Evolutionary conservation across 2,329 filamentous ascomycete genomes (phyloP).

Genomic region (Ramularia collo-cygni): DNA sequence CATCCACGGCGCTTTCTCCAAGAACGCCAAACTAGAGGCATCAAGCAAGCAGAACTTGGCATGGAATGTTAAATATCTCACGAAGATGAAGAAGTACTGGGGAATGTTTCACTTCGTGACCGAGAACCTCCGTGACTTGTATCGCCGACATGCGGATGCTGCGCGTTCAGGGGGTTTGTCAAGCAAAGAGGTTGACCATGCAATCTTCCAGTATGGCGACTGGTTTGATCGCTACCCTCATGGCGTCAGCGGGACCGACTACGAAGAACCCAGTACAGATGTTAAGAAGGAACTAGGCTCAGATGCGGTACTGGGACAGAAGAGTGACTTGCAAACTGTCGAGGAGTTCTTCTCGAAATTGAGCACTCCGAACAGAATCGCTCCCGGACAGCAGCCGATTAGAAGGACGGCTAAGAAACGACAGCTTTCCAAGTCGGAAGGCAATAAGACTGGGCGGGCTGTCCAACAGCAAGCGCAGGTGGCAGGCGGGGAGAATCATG

Average conservation of each 20-base stretch:
- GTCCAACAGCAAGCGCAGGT: constrained; percentile 15
- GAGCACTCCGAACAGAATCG: constrained; percentile 49
- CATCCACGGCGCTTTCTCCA: constrained; percentile 83
- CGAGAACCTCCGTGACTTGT: constrained; percentile 84
- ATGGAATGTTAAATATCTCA: constrained; percentile 82
- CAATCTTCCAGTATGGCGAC: constrained; percentile 90
- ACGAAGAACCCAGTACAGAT: constrained; percentile 62
- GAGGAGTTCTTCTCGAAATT: constrained; percentile 88
- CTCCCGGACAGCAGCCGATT: constrained; percentile 23
- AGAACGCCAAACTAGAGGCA: constrained; percentile 66
- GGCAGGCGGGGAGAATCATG: background rate
- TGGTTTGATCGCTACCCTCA: constrained; percentile 96
- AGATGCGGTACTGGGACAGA: constrained; percentile 84
- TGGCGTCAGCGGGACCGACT: constrained; percentile 78
- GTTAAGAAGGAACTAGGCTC: constrained; percentile 69
- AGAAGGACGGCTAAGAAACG: constrained; percentile 27
- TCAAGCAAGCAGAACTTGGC: constrained; percentile 77
- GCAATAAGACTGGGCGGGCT: constrained; percentile 9
- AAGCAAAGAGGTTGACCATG: constrained; percentile 41
- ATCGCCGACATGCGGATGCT: constrained; percentile 77
- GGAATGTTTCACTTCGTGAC: constrained; percentile 98
- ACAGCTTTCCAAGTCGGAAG: constrained; percentile 23
- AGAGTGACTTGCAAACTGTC: constrained; percentile 83
- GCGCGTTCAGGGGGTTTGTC: constrained; percentile 55
- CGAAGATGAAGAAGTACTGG: constrained; percentile 96